phyloP scores from a whole-genome alignment of 192 early-diverging fungal species.

The Irineochytrium annulatum region DNA sequence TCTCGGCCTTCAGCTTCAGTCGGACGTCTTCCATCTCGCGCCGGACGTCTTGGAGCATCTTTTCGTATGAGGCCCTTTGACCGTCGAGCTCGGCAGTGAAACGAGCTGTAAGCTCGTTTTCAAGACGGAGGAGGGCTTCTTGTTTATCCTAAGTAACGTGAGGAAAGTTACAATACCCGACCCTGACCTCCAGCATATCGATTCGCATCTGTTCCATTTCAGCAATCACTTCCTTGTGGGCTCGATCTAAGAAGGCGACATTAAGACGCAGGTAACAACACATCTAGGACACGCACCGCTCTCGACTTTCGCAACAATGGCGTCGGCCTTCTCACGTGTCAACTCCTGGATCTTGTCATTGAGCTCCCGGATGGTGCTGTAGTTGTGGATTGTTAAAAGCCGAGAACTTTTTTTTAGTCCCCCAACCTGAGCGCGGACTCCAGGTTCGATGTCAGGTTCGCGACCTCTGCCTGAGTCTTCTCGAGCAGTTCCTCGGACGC shows the following conservation, averaged over 20 bases:
- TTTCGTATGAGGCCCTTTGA: slow-evolving; percentile 13
- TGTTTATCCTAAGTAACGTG: too few relatives aligned
- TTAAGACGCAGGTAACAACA: too few relatives aligned
- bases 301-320: slow-evolving; percentile 22
- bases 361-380: slow-evolving; percentile 28
- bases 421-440: slow-evolving; percentile 21
- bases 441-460: slow-evolving; percentile 35
- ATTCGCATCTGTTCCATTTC: slow-evolving; percentile 33
- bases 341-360: slow-evolving; percentile 43
- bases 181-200: too few relatives aligned
- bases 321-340: slow-evolving; percentile 26
- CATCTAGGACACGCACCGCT: slow-evolving; percentile 6
- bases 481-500: slow-evolving; percentile 10
- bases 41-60: slow-evolving; percentile 10
- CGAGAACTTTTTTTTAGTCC: background rate
- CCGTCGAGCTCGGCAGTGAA: too few relatives aligned
- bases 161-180: too few relatives aligned
- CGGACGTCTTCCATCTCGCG: slow-evolving; percentile 20
- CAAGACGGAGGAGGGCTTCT: too few relatives aligned
- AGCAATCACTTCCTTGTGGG: slow-evolving; percentile 57
- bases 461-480: slow-evolving; percentile 30
- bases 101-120: too few relatives aligned
- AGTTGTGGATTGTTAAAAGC: background rate
- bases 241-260: too few relatives aligned
- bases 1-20: slow-evolving; percentile 23